Evolutionary conservation across 805 yeast genomes (phyloP), one percentile per base, ranked within the genome.

Genomic region (Candida parachauliodes): DNA sequence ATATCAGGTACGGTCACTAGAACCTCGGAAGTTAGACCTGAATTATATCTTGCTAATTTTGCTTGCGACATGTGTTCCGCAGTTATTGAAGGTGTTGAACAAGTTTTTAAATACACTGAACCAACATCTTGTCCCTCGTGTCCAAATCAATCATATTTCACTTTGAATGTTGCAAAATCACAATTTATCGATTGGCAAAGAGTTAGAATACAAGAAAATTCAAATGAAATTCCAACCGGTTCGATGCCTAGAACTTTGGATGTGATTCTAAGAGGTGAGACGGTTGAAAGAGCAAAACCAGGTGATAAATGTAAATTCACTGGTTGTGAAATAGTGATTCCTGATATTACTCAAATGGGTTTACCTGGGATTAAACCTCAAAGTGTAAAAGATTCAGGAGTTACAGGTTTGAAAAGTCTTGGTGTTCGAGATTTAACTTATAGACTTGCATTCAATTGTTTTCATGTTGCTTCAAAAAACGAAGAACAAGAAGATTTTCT

Each of bases 211-310:
- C 98, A 91, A 59, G 98, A 91, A 55, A 93, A 91, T 54, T 81
- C 97, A n/a, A 84, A 73, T 50, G 98, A 91, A 61, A 91, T 91
- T 40, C 98, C 98, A 19, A 88, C 96, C 0, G 98, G 98, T 20
- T 88, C 97, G 3, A 91, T 91, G 98, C 98, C 98, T 18, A 78
- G 98, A 59, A 91, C 96, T 1, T 62, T 91, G 52, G 98, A 91
- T 58, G 91, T 91, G 17, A 84, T 91, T 36, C 64, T 91, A 41
- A 74, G 98, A 51, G 98, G 98, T 36, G 97, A 91, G 49, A 74
- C 88, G 37, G 98, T 93, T 7, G 98, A 91, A 56, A 74, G 88
- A 47, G 97, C 97, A 2, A 93, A 91, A 60, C 97, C 98, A 1
- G 98, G 98, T 48, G 98, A 91, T 61, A 84, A 87, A 57, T 86